phyloP scores from a whole-genome alignment of 176 grass and related monocot species.

The Oryza meyeriana region DNA sequence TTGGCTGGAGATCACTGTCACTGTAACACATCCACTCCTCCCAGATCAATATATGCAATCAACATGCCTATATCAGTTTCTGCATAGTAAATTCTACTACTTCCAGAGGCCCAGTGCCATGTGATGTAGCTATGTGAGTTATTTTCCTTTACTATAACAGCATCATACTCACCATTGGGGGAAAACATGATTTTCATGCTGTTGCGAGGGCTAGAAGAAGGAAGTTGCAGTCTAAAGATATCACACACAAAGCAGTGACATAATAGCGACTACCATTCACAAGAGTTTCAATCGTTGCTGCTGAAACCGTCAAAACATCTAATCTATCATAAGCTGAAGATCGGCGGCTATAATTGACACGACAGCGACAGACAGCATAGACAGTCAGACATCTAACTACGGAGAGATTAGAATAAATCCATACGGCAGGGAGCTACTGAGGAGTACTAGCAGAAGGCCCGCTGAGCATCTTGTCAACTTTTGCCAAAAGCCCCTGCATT shows the following conservation, averaged over 20 bases:
- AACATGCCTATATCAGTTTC: background rate
- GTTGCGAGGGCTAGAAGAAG: background rate
- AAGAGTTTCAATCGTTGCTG: constrained; percentile 16
- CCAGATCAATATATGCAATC: constrained; percentile 1
- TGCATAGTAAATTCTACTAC: background rate
- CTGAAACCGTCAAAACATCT: background rate
- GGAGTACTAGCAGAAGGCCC: constrained; percentile 18
- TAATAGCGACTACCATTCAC: constrained; percentile 21
- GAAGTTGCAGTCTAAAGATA: background rate
- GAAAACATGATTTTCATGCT: background rate
- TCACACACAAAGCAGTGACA: background rate
- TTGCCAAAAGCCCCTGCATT: constrained; percentile 70
- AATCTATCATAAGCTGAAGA: constrained; percentile 19
- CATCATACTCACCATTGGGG: background rate
- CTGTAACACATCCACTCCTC: background rate
- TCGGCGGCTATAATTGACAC: constrained; percentile 8
- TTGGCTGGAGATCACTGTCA: background rate
- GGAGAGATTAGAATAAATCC: constrained; percentile 3
- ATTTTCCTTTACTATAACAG: background rate
- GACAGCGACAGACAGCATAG: background rate
- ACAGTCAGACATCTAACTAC: constrained; percentile 21
- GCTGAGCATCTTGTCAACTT: constrained; percentile 55
- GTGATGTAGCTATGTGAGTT: background rate
- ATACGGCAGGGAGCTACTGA: constrained; percentile 19
- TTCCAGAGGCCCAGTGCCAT: background rate